Evolutionary conservation across 2,329 filamentous ascomycete species (phyloP), one percentile per base, ranked within the genome.

Genomic region (Colletotrichum sp.): DNA sequence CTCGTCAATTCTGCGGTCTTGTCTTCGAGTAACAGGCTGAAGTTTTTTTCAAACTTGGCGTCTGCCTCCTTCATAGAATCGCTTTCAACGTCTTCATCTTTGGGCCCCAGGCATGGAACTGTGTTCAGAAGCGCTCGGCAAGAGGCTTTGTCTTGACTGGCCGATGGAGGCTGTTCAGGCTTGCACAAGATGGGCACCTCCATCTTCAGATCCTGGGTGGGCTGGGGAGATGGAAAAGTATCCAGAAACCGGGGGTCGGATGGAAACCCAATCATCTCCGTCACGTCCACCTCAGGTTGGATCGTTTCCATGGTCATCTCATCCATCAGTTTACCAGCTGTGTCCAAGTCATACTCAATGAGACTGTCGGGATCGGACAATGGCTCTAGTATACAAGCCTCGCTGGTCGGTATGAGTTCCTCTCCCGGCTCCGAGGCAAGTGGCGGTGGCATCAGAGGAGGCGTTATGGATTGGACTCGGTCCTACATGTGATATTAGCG

Each of bases 301-400:
- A 9, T 4, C 12, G 18, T 12, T n/a, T 62, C 3, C 61, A 16
- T 16, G 32, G 7, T 18, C 61, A 63, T 36, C 6, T 34, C 24
- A 12, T 43, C 34, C 14, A 63, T 63, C 2, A 63, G 4, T 26
- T 38, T 70, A 64, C 59, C 79, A 59, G 8, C 80, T 18, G 36
- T 68, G 61, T 12, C 69, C 30, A 58, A 71, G 2, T 55, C 26
- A 2, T 30, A 5, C 5, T 72, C 63, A 8, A 61, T n/a, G 4
- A 82, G 81, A 26, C 78, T 84, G 16, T 58, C 74, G 14, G 84
- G 81, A 3, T 83, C 82, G 0, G 83, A 83, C 32, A 80, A 80
- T 2, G 82, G 69, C 43, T 83, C 80, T 4, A 85, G 79, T 5
- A 78, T 18, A 7, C 78, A 75, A 28, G 74, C 74, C 1, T 75